Base-by-base conservation (phyloP, 768 basidiomycete genomes). In the Suillus tomentosus region DNA sequence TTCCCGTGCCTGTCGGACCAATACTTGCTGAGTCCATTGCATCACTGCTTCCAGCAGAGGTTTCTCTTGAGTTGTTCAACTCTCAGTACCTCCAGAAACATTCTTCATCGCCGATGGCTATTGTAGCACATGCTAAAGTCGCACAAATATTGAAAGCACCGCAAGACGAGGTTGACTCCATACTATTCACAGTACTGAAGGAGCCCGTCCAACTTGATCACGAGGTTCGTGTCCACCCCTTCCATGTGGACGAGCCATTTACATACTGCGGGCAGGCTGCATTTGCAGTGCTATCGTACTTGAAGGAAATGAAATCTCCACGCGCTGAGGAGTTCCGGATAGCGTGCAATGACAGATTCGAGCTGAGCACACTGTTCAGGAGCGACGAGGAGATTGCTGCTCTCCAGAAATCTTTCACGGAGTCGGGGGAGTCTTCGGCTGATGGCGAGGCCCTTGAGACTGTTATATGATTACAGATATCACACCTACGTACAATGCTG, bases 11-110 rank as follows among this genome's bases (percentile, higher is more conserved):
- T 1, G 78, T 88, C 17, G 83, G 82, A 8, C 70, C 83, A 0
- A 73, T 87, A 10, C 77, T 93, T 60, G 73, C 79, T 0, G 79
- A 83, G 22, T 70, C 81, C 0, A 66, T 90, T 17, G 61, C 79
- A 1, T 75, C 79, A 50, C 70, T 94, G 50, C 74, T 94, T 5
- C 86, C 92, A 0, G 78, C 77, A 1, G 83, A 84, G 34, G 66
- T 87, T 2, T 81, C 87, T 0, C 69, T 87, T n/a, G 87, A 90
- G 48, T 82, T 82, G 0, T 90, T 83, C 78, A 95, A 92, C 70
- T 84, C 87, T 19, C 85, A 91, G 65, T 94, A 89, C 73, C 81
- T 94, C 14, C 91, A 95, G 71, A 79, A 71, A 17, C 83, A 90
- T 65, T 77, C 86, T 0, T 68, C 74, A 0, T 82, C 82, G 11